phyloP scores from a whole-genome alignment of 1,284 basidiomycete species.

The Cutaneotrichosporon dermatis region DNA sequence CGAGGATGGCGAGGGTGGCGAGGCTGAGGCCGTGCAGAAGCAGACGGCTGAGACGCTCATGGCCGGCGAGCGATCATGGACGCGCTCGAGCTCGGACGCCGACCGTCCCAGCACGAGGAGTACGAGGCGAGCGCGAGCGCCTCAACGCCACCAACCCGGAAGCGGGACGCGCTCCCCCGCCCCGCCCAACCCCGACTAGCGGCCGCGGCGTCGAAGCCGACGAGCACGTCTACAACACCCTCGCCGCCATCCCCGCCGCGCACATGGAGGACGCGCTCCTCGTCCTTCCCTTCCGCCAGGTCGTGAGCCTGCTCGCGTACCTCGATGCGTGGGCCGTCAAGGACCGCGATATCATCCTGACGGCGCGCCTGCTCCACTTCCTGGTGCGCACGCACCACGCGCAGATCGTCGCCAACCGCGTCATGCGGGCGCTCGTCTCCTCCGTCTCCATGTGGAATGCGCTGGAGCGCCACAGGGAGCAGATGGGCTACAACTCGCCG shows the following conservation, averaged over 20 bases:
- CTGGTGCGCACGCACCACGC: constrained; percentile 88
- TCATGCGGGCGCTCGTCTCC: constrained; percentile 83
- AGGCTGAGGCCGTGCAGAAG: constrained; percentile 76
- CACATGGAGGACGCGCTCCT: constrained; percentile 88
- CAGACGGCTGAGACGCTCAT: constrained; percentile 92
- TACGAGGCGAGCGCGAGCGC: constrained; percentile 56
- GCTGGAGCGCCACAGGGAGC: constrained; percentile 72
- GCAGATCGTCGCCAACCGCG: constrained; percentile 89
- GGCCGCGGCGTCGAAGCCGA: constrained; percentile 73
- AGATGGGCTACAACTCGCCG: constrained; percentile 70
- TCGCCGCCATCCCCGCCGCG: constrained; percentile 76
- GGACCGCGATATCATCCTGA: constrained; percentile 81
- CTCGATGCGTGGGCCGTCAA: constrained; percentile 80
- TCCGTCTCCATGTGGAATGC: constrained; percentile 72
- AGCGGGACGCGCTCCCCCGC: constrained; percentile 56
- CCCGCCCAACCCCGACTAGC: constrained; percentile 78
- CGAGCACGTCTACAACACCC: constrained; percentile 74
- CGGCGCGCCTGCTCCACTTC: constrained; percentile 89
- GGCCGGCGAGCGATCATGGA: constrained; percentile 97
- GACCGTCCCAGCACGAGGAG: constrained; percentile 68
- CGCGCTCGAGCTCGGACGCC: constrained; percentile 81
- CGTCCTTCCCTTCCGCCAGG: constrained; percentile 87
- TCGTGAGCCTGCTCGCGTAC: constrained; percentile 80
- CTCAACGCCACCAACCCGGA: constrained; percentile 52
- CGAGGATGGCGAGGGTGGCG: constrained; percentile 41